phyloP scores from a whole-genome alignment of 2,329 filamentous ascomycete genomes.

The Nigrospora oryzae region DNA sequence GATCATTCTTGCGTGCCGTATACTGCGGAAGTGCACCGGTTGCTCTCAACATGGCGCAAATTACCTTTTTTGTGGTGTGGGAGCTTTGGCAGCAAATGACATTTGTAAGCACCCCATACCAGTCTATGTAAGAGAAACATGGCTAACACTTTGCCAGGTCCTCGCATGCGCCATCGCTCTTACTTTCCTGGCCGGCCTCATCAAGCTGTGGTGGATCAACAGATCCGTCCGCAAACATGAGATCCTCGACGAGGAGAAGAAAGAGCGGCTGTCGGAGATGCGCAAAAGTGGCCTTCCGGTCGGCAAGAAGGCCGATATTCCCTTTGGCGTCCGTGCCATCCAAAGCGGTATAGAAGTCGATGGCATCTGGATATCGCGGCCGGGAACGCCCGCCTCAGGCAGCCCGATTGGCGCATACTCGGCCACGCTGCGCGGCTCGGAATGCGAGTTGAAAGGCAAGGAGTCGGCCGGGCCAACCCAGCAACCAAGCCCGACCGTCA shows the following conservation, averaged over 20 bases:
- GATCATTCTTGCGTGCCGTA: no score
- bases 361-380: slow-evolving; percentile 68
- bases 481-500: slow-evolving; percentile 14
- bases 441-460: slow-evolving; percentile 14
- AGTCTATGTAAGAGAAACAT: neutral
- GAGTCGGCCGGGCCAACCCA: slow-evolving; percentile 12
- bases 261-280: slow-evolving; percentile 42
- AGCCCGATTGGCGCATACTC: slow-evolving; percentile 14
- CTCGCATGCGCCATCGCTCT: slow-evolving; percentile 62
- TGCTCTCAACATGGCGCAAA: slow-evolving; percentile 25
- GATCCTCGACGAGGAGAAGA: slow-evolving; percentile 58
- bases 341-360: slow-evolving; percentile 78
- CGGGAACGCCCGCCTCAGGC: slow-evolving; percentile 27
- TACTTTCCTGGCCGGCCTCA: slow-evolving; percentile 59
- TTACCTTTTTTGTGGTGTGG: slow-evolving; percentile 61
- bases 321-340: slow-evolving; percentile 80
- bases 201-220: slow-evolving; percentile 59
- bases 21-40: neutral
- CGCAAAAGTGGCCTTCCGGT: slow-evolving; percentile 42
- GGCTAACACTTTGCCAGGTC: slow-evolving; percentile 42
- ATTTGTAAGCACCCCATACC: slow-evolving; percentile 53
- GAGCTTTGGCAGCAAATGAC: slow-evolving; percentile 83
- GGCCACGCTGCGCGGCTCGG: slow-evolving; percentile 12
- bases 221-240: slow-evolving; percentile 48
- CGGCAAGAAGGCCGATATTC: slow-evolving; percentile 51